Percentiles rank a stretch among this genome's conserved stretches.
These are phyloP conservation scores for Kalmusia sp. DNA, from an alignment of 2,329 filamentous ascomycete genomes.

Conservation along the genomic window DNA sequence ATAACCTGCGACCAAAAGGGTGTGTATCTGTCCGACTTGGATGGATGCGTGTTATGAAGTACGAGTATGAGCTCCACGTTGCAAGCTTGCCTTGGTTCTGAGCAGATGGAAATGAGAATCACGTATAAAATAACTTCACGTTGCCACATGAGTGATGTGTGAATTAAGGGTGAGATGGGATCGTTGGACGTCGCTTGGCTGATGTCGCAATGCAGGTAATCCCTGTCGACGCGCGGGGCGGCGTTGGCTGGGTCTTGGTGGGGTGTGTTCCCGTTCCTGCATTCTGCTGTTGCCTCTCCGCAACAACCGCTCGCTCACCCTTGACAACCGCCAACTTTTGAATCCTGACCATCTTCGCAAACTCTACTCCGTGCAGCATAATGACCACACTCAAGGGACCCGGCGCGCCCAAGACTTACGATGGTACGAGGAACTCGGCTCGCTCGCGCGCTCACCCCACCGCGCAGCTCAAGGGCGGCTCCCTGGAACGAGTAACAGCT, in stretches of 20 bases:
- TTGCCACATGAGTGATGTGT: background rate
- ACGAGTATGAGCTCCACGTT: slow-evolving; percentile 13
- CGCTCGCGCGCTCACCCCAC: slow-evolving; percentile 10
- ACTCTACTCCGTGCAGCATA: slow-evolving; percentile 6
- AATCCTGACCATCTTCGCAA: background rate
- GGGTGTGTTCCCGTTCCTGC: slow-evolving; percentile 28
- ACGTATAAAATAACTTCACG: slow-evolving; percentile 5
- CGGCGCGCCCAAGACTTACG: slow-evolving; percentile 63
- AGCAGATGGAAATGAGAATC: slow-evolving; percentile 27
- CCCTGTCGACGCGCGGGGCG: slow-evolving; percentile 14
- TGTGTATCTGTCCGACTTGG: background rate
- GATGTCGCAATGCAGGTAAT: slow-evolving; percentile 20
- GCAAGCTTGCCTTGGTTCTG: slow-evolving; percentile 18
- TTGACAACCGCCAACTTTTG: slow-evolving; percentile 8
- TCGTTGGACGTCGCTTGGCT: slow-evolving; percentile 13
- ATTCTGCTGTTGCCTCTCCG: slow-evolving; percentile 30
- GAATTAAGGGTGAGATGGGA: background rate
- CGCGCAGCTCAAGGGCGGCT: background rate
- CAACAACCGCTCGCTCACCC: background rate
- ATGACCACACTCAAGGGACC: slow-evolving; percentile 69
- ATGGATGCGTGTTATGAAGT: slow-evolving; percentile 15
- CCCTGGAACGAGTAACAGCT: no score
- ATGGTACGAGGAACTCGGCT: slow-evolving; percentile 54
- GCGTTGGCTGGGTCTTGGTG: slow-evolving; percentile 6
- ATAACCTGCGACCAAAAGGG: background rate